phyloP scores from a whole-genome alignment of 192 early-diverging fungal genomes.

The Umbelopsis sp. region DNA sequence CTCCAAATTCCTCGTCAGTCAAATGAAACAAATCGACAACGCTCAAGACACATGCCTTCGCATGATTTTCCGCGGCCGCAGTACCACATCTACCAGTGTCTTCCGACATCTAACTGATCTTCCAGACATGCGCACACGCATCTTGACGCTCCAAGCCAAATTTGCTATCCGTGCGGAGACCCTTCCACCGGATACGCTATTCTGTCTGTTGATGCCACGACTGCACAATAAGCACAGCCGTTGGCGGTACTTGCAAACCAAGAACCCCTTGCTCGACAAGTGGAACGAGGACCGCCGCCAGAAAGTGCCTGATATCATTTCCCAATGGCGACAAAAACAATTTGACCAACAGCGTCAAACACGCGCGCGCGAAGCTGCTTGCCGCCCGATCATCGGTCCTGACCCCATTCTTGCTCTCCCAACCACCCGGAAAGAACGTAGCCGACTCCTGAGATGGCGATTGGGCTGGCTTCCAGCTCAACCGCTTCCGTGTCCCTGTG shows the following conservation, averaged over 20 bases:
- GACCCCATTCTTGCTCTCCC: constrained; percentile 1
- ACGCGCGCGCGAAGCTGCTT: background rate
- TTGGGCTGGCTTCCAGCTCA: constrained; percentile 8
- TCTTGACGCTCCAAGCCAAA: background rate
- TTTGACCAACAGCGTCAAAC: background rate
- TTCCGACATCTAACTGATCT: background rate
- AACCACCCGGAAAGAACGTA: background rate
- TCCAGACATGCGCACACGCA: background rate
- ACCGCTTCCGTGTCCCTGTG: background rate
- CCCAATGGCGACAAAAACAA: background rate
- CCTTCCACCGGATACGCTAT: background rate
- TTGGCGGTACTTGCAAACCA: too few relatives aligned
- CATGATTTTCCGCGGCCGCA: background rate
- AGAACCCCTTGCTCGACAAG: too few relatives aligned
- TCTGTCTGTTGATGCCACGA: background rate
- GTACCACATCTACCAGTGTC: background rate
- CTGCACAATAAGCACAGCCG: too few relatives aligned
- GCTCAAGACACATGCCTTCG: constrained; percentile 15
- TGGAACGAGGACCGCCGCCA: too few relatives aligned
- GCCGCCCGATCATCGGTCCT: background rate
- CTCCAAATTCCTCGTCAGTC: background rate
- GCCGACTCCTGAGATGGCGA: constrained; percentile 10
- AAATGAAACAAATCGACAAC: background rate
- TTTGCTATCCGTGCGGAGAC: background rate
- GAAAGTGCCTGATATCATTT: too few relatives aligned